phyloP scores from a whole-genome alignment of 1,284 basidiomycete species.

The Cryptococcus sp. region DNA sequence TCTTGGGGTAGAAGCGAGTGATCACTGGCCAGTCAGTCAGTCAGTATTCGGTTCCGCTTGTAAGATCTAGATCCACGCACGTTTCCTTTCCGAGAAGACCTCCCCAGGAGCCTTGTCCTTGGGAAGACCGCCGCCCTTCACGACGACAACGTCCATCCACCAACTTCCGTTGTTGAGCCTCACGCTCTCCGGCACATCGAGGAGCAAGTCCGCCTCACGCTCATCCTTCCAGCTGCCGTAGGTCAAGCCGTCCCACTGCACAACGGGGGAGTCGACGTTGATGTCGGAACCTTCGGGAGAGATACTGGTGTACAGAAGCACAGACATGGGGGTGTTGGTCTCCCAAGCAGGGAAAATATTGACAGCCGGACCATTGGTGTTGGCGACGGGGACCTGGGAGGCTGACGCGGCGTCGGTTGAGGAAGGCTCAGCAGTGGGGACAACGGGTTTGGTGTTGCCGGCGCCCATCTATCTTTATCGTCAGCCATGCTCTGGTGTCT shows the following conservation, averaged over 20 bases:
- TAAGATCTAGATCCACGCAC: constrained; percentile 53
- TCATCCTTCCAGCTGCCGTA: constrained; percentile 76
- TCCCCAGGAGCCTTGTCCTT: constrained; percentile 59
- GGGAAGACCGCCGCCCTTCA: constrained; percentile 58
- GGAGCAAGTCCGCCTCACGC: constrained; percentile 61
- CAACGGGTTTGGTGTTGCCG: constrained; percentile 7
- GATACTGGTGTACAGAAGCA: constrained; percentile 70
- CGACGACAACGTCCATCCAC: constrained; percentile 82
- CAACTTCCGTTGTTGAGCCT: constrained; percentile 62
- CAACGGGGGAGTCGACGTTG: constrained; percentile 46
- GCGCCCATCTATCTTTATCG: constrained; percentile 14
- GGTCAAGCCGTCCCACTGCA: constrained; percentile 71
- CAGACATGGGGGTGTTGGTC: constrained; percentile 50
- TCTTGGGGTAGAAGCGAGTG: constrained; percentile 72
- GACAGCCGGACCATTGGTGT: neutral
- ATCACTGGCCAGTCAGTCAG: constrained; percentile 58
- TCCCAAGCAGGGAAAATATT: constrained; percentile 46
- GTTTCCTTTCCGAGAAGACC: constrained; percentile 74
- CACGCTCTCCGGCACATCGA: constrained; percentile 76
- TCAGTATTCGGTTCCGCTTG: constrained; percentile 3
- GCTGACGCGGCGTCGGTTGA: constrained; percentile 9
- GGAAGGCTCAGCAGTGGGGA: constrained; percentile 8
- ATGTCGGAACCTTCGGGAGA: constrained; percentile 49
- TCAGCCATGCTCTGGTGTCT: constrained; percentile 3
- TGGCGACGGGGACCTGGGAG: neutral